Percentiles rank a stretch among this genome's conserved stretches.
These are phyloP conservation scores for Colletotrichum sp. DNA, from an alignment of 2,329 filamentous ascomycete species.

Conservation along the genomic window DNA sequence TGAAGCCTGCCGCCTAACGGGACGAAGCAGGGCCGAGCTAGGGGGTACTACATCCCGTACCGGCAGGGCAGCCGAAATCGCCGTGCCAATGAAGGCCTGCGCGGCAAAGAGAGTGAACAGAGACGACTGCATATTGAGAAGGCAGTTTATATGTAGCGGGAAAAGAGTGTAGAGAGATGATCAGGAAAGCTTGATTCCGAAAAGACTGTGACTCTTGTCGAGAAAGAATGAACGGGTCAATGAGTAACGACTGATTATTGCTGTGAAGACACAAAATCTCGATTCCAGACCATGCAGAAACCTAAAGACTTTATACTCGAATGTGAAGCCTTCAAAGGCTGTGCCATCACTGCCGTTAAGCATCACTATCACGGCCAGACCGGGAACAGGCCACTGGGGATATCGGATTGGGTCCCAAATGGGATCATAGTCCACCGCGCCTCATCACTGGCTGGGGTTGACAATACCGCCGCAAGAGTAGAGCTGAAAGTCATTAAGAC, in stretches of 20 bases:
- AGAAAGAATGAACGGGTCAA: background rate
- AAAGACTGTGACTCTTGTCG: background rate
- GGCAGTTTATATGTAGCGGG: background rate
- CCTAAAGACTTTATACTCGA: background rate
- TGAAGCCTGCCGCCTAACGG: background rate
- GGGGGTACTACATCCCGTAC: background rate
- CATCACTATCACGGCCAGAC: background rate
- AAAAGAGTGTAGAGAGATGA: background rate
- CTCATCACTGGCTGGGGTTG: background rate
- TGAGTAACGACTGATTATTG: background rate
- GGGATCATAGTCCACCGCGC: background rate
- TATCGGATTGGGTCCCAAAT: background rate
- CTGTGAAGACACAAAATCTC: background rate
- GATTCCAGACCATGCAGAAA: background rate
- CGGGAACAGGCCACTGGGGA: background rate
- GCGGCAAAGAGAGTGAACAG: slow-evolving; percentile 6
- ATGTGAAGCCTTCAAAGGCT: background rate
- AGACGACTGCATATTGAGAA: background rate
- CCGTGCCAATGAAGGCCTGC: background rate
- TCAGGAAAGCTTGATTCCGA: background rate
- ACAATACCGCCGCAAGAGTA: background rate
- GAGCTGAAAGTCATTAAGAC: background rate
- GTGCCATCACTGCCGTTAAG: too few relatives aligned
- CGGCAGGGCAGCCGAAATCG: background rate
- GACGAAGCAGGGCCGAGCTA: slow-evolving; percentile 2